Percentiles rank a stretch among this genome's conserved stretches.
Evolutionary conservation across 345 rosid genomes (phyloP).

Genomic region (Hevea brasiliensis): DNA sequence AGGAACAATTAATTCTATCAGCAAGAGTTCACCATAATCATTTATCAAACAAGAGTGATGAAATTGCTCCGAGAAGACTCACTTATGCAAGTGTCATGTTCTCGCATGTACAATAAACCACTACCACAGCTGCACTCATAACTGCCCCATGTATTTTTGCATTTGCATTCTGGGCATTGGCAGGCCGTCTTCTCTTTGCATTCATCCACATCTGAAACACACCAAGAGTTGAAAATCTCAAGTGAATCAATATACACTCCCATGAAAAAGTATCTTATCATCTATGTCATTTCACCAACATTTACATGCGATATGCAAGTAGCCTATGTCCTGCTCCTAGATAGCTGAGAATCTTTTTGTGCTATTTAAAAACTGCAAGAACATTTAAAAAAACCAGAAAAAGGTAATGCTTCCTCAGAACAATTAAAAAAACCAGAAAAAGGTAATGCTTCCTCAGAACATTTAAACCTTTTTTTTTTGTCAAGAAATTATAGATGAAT

Average conservation of each 20-base stretch:
- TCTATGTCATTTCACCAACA: background rate
- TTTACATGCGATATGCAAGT: background rate
- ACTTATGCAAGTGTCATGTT: slow-evolving; percentile 89
- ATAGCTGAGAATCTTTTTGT: background rate
- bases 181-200: slow-evolving; percentile 81
- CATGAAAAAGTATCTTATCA: too few relatives aligned
- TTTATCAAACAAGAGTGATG: background rate
- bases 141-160: slow-evolving; percentile 94
- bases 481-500: background rate
- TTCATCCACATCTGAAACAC: slow-evolving; percentile 66
- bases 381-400: background rate
- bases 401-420: background rate
- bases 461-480: background rate
- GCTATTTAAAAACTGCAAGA: too few relatives aligned
- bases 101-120: slow-evolving; percentile 77
- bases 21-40: background rate
- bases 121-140: slow-evolving; percentile 80
- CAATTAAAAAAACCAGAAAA: too few relatives aligned
- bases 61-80: slow-evolving; percentile 20
- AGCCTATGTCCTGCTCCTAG: background rate
- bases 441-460: too few relatives aligned
- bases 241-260: background rate
- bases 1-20: background rate
- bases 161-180: slow-evolving; percentile 68
- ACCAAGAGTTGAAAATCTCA: background rate